These are phyloP conservation scores for Penicillium brevicompactum DNA, from an alignment of 2,329 filamentous ascomycete genomes.

Conservation along the genomic window DNA sequence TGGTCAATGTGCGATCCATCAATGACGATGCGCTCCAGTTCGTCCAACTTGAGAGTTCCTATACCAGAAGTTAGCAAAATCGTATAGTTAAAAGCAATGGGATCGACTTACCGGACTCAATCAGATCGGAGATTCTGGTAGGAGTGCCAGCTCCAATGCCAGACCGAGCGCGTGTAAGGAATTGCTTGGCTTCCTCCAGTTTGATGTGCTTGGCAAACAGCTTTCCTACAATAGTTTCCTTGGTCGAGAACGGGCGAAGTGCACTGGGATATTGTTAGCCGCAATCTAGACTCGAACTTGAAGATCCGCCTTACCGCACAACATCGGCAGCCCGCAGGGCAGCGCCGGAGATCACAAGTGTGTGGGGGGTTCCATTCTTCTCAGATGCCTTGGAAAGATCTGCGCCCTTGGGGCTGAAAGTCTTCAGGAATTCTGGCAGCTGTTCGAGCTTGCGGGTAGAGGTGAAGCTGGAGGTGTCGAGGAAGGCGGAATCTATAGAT, in stretches of 20 bases:
- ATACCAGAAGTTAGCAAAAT: slow-evolving; percentile 9
- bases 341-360: slow-evolving; percentile 81
- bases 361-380: slow-evolving; percentile 76
- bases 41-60: slow-evolving; percentile 70
- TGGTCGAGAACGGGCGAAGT: slow-evolving; percentile 76
- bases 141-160: slow-evolving; percentile 92
- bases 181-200: slow-evolving; percentile 78
- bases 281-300: background rate
- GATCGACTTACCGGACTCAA: slow-evolving; percentile 70
- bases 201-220: slow-evolving; percentile 99
- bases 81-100: background rate
- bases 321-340: slow-evolving; percentile 85
- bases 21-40: slow-evolving; percentile 77
- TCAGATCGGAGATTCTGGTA: slow-evolving; percentile 75
- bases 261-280: slow-evolving; percentile 50
- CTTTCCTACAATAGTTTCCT: slow-evolving; percentile 79
- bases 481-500: slow-evolving; percentile 67
- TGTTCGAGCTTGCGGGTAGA: slow-evolving; percentile 69
- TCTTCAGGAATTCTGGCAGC: slow-evolving; percentile 76
- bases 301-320: slow-evolving; percentile 59
- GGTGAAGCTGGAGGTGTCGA: slow-evolving; percentile 76
- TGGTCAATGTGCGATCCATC: slow-evolving; percentile 92
- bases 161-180: slow-evolving; percentile 65
- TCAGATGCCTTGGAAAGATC: slow-evolving; percentile 67
- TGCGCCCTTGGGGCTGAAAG: slow-evolving; percentile 55